These are phyloP conservation scores for Monosporascus ibericus DNA, from an alignment of 2,329 filamentous ascomycete species.

Conservation along the genomic window DNA sequence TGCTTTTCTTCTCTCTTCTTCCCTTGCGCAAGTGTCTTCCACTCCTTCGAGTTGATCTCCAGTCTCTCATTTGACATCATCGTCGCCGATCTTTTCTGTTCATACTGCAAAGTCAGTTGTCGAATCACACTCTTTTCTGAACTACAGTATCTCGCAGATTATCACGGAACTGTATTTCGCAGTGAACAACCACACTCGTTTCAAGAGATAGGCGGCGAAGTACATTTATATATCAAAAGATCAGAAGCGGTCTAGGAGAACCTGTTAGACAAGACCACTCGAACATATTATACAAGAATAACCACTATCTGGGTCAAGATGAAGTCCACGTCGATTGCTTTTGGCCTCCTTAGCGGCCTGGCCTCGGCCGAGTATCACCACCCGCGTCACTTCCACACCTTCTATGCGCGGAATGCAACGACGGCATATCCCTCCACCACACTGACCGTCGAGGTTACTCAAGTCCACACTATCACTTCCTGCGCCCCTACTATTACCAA, in stretches of 20 bases:
- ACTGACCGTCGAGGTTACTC: constrained; percentile 25
- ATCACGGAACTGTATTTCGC: constrained; percentile 31
- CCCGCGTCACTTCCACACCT: constrained; percentile 24
- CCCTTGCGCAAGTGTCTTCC: constrained; percentile 20
- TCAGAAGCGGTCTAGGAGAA: constrained; percentile 10
- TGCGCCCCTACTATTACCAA: constrained; percentile 28
- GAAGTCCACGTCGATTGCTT: constrained; percentile 27
- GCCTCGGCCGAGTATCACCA: constrained; percentile 25
- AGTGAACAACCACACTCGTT: constrained; percentile 26
- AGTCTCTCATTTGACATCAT: constrained; percentile 26
- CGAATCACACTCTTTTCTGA: constrained; percentile 16
- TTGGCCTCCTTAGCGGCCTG: constrained; percentile 26
- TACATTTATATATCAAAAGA: constrained; percentile 21
- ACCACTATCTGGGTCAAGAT: constrained; percentile 16
- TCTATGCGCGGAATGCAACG: constrained; percentile 22
- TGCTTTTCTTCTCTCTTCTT: constrained; percentile 11
- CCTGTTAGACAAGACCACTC: not conserved
- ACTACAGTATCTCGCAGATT: constrained; percentile 20
- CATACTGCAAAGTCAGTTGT: constrained; percentile 20
- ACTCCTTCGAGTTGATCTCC: constrained; percentile 25
- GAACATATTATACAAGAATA: constrained; percentile 1
- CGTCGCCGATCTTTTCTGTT: constrained; percentile 24
- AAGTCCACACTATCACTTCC: constrained; percentile 25
- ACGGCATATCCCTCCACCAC: constrained; percentile 19
- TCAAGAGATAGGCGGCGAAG: constrained; percentile 17